Evolutionary conservation across 257 asterid species (phyloP).

Genomic region (Parsonsia alboflavescens): DNA sequence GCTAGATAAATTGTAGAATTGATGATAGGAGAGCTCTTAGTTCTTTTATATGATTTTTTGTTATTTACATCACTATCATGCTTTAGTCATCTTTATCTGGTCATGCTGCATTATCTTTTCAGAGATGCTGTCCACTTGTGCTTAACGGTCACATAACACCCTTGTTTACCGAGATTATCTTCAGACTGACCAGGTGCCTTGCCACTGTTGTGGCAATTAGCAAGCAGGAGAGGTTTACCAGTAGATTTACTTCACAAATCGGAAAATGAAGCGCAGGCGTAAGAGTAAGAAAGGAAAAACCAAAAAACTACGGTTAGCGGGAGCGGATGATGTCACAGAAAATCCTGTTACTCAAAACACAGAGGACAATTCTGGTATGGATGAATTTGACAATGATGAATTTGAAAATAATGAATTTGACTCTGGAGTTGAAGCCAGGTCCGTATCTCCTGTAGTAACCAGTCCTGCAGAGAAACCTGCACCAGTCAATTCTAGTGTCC

Average conservation of each 20-base stretch:
- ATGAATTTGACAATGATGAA: conserved; percentile 63
- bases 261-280: conserved; percentile 73
- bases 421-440: conserved; percentile 63
- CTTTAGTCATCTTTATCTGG: background rate
- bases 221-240: background rate
- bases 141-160: background rate
- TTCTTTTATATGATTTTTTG: background rate
- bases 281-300: conserved; percentile 59
- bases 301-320: conserved; percentile 50
- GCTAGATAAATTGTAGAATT: background rate
- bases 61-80: background rate
- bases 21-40: background rate
- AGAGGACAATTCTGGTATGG: conserved; percentile 49
- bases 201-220: background rate
- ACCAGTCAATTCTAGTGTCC: conserved; percentile 27
- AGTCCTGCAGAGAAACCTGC: conserved; percentile 39
- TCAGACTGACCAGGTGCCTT: background rate
- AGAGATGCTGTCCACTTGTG: background rate
- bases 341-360: conserved; percentile 42
- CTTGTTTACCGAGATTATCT: background rate
- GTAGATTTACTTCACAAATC: background rate
- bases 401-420: conserved; percentile 60
- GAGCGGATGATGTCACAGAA: conserved; percentile 44
- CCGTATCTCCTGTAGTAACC: conserved; percentile 40
- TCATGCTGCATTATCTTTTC: background rate